phyloP scores from a whole-genome alignment of 1,284 basidiomycete genomes.

The Melampsora abietis-canadensis region DNA sequence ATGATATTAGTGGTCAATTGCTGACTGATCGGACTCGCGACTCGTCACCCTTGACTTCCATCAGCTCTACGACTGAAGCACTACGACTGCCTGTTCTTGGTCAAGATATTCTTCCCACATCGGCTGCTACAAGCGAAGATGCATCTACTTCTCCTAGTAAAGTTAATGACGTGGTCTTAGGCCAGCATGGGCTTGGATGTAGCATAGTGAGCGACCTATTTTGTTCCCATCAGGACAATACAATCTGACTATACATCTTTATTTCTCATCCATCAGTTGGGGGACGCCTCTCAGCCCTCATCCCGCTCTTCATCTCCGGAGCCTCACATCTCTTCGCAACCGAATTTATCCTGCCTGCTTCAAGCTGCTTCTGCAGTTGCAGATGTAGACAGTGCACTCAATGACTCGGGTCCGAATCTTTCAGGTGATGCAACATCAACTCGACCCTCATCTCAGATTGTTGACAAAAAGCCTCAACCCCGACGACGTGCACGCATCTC shows the following conservation, averaged over 20 bases:
- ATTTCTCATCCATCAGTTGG: not conserved
- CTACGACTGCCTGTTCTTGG: not conserved
- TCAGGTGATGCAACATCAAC: constrained; percentile 17
- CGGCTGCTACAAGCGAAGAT: constrained; percentile 11
- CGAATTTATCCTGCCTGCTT: constrained; percentile 26
- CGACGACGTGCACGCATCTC: not conserved
- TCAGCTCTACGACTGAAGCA: not conserved
- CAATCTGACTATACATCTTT: not conserved
- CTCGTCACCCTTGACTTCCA: constrained; percentile 17
- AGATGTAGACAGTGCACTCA: not conserved
- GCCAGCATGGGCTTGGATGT: not conserved
- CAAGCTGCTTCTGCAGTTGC: constrained; percentile 23
- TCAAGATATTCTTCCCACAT: constrained; percentile 4
- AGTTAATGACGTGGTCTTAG: not conserved
- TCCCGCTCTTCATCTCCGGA: constrained; percentile 9
- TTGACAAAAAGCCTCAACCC: not conserved
- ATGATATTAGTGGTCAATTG: not conserved
- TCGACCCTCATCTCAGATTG: not conserved
- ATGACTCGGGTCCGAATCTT: not conserved
- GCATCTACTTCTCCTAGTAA: constrained; percentile 4
- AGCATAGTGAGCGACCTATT: constrained; percentile 3
- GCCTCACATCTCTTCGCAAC: not conserved
- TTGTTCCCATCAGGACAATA: not conserved
- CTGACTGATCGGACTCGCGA: constrained; percentile 3
- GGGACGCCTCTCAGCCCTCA: constrained; percentile 16